Conservation (phyloP, 179 eudicot species). For the Corrigiola litoralis region DNA sequence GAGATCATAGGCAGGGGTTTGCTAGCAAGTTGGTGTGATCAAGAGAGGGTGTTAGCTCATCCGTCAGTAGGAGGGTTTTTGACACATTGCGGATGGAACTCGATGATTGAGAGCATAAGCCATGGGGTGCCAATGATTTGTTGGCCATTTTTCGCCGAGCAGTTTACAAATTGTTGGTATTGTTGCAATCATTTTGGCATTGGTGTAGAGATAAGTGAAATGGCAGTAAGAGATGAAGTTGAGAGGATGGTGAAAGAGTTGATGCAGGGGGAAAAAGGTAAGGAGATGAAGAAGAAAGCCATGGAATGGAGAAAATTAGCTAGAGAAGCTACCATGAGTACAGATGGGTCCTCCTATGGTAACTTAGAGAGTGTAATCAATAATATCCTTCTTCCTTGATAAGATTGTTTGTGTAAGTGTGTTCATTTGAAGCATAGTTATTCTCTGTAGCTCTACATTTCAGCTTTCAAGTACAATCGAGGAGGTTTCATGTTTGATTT, state of each 20-base stretch:
- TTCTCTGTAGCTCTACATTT: too few relatives aligned
- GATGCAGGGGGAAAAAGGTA: not conserved
- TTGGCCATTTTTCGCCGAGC: slow-evolving; percentile 2
- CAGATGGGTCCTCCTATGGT: slow-evolving; percentile 8
- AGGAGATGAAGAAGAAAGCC: slow-evolving; percentile 1
- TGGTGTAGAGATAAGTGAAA: not conserved
- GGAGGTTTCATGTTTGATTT: too few relatives aligned
- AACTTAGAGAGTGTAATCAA: not conserved
- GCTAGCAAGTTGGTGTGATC: slow-evolving; percentile 12
- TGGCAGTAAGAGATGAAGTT: not conserved
- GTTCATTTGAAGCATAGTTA: too few relatives aligned
- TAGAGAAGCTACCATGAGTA: not conserved
- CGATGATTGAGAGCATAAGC: slow-evolving; percentile 7
- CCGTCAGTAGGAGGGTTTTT: slow-evolving; percentile 12
- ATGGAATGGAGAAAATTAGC: not conserved
- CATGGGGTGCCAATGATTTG: slow-evolving; percentile 15
- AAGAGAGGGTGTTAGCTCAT: slow-evolving; percentile 8
- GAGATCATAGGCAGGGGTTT: not conserved
- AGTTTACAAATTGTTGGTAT: slow-evolving; percentile 9
- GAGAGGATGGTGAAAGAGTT: slow-evolving; percentile 6
- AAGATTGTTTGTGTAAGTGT: too few relatives aligned
- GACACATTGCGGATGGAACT: slow-evolving; percentile 16
- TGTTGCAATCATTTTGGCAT: not conserved
- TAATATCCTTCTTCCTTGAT: not conserved
- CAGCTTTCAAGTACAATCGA: too few relatives aligned